Percentiles rank a stretch among this genome's conserved stretches.
phyloP scores from a whole-genome alignment of 176 grass and related monocot genomes.

The Otatea glauca region DNA sequence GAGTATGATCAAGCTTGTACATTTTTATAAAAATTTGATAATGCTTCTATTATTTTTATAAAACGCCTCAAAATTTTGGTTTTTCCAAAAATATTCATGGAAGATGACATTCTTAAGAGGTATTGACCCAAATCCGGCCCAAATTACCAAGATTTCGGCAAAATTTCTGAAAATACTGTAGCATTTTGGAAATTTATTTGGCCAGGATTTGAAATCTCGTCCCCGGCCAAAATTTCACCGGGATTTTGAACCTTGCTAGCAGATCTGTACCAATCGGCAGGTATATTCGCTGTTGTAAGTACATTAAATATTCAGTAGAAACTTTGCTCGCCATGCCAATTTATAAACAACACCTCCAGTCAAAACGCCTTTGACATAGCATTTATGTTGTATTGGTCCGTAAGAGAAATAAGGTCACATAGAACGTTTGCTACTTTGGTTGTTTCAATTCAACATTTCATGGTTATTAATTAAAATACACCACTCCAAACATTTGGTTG shows the following conservation, averaged over 20 bases:
- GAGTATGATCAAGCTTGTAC: no score
- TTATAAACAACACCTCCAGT: not conserved
- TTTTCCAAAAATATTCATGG: no score
- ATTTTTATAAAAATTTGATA: no score
- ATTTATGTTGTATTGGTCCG: not conserved
- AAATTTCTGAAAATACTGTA: no score
- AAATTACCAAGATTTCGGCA: no score
- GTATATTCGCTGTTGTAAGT: not conserved
- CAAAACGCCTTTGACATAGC: not conserved
- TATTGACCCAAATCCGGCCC: no score
- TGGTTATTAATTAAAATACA: not conserved
- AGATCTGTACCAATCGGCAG: not conserved
- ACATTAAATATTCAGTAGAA: not conserved
- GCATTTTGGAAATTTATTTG: no score
- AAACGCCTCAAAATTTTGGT: no score
- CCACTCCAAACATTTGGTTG: not conserved
- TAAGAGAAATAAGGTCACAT: not conserved
- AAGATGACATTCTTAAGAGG: no score
- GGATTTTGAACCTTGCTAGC: not conserved
- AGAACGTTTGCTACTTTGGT: not conserved
- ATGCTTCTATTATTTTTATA: no score
- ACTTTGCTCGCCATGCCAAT: not conserved
- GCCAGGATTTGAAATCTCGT: no score
- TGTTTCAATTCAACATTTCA: not conserved
- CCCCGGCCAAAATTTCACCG: no score